Evolutionary conservation across 306 rosid species (phyloP), one percentile per base, ranked within the genome.

Genomic region (Leucaena leucocephala): DNA sequence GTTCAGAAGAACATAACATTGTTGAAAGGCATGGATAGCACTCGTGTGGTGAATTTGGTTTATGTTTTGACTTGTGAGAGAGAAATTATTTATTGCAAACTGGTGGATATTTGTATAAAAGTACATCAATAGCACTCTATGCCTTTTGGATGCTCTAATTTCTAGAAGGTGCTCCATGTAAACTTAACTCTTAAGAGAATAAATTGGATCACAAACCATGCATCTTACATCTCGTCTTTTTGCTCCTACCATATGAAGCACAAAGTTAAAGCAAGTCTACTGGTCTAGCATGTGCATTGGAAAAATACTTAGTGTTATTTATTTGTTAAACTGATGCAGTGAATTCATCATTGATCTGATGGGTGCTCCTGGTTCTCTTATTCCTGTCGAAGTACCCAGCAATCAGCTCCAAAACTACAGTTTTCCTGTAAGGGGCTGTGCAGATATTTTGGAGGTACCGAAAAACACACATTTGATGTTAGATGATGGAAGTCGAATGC

Each of bases 311-410:
- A 52, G 48, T 73, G n/a, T 72, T 74, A 78, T 78, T 81, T 66
- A 78, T 85, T 83, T 83, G 40, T 83, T 83, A 42, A 70, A 35
- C 66, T 74, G 75, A 66, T 91, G 94, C 94, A 96, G 99, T 87
- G 99, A 96, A 86, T 95, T 91, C 84, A 95, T 95, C 61, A 86
- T 95, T 75, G 99, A 95, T 87, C 85, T 95, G 84, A 95, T 95
- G 99, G 99, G 99, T 81, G 98, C 99, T 79, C 99, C 99, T 68
- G 99, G 99, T 50, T 79, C 97, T 33, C 92, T 93, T 68, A 95
- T 95, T 84, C 99, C 99, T 69, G 91, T 97, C 13, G 98, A 95
- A 84, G 94, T 89, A 40, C 97, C 97, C 49, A 92, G 96, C 79
- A 84, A 92, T 82, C 98, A 95, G 85, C 87, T 95, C 42, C 89